These are phyloP conservation scores for Barnettozyma vustinii DNA, from an alignment of 805 yeast genomes.

Conservation along the genomic window DNA sequence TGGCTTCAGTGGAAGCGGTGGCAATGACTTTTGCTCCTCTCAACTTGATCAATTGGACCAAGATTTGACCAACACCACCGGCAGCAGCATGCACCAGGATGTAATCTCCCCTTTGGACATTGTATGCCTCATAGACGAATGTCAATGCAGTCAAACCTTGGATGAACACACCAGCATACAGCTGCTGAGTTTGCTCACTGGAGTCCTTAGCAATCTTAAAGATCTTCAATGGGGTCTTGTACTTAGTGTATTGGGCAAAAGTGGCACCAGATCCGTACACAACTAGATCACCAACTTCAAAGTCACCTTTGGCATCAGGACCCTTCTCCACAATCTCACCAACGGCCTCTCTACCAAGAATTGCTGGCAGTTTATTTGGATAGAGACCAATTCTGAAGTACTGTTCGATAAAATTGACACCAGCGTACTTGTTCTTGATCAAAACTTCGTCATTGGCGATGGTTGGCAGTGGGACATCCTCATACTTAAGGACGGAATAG, in stretches of 20 bases:
- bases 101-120: slow-evolving; percentile 63
- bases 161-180: slow-evolving; percentile 55
- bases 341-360: slow-evolving; percentile 69
- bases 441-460: slow-evolving; percentile 53
- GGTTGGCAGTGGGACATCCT: slow-evolving; percentile 52
- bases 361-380: slow-evolving; percentile 52
- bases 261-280: slow-evolving; percentile 48
- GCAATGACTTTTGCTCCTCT: slow-evolving; percentile 83
- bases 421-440: slow-evolving; percentile 70
- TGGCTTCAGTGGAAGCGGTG: slow-evolving; percentile 72
- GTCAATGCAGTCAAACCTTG: slow-evolving; percentile 82
- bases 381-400: slow-evolving; percentile 81
- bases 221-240: slow-evolving; percentile 31
- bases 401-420: slow-evolving; percentile 77
- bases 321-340: slow-evolving; percentile 71
- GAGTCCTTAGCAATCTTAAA: slow-evolving; percentile 44
- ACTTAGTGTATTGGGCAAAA: slow-evolving; percentile 70
- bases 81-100: slow-evolving; percentile 89
- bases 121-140: slow-evolving; percentile 59
- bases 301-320: slow-evolving; percentile 40
- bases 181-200: slow-evolving; percentile 44
- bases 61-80: slow-evolving; percentile 82
- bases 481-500: slow-evolving; percentile 44
- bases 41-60: slow-evolving; percentile 55
- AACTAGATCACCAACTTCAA: slow-evolving; percentile 65